Percentiles rank a stretch among this genome's conserved stretches.
These are phyloP conservation scores for Sporothrix inflata DNA, from an alignment of 2,329 filamentous ascomycete species.

Conservation along the genomic window DNA sequence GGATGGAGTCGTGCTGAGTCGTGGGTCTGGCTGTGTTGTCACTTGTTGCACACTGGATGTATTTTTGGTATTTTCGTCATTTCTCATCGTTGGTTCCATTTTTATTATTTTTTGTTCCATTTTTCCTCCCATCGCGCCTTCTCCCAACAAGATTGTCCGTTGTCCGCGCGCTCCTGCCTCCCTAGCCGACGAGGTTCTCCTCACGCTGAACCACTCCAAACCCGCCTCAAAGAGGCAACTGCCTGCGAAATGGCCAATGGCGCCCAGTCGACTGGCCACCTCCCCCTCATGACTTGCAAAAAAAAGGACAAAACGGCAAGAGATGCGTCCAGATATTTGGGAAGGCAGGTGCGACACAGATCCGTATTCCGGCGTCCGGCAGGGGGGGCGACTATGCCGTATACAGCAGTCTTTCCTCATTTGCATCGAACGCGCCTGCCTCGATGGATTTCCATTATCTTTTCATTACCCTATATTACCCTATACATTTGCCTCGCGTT, in stretches of 20 bases:
- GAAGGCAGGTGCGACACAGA: not conserved
- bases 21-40: not conserved
- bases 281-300: not conserved
- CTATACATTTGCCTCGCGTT: slow-evolving; percentile 25
- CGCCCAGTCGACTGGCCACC: not conserved
- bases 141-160: slow-evolving; percentile 5
- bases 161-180: not conserved
- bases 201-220: slow-evolving; percentile 1
- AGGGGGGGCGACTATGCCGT: slow-evolving; percentile 12
- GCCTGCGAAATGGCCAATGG: slow-evolving; percentile 17
- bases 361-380: not conserved
- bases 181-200: no score
- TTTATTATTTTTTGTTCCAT: not conserved
- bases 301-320: not conserved
- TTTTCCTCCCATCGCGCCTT: not conserved
- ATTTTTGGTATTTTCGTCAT: not conserved
- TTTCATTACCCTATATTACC: slow-evolving; percentile 31
- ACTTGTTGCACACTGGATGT: no score
- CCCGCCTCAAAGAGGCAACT: slow-evolving; percentile 15
- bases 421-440: slow-evolving; percentile 24
- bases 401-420: slow-evolving; percentile 29
- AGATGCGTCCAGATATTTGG: slow-evolving; percentile 12
- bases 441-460: slow-evolving; percentile 30
- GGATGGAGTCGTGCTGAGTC: not conserved
- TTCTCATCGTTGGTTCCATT: not conserved